Evolutionary conservation across 2,329 filamentous ascomycete species (phyloP).

Genomic region (Calonectria naviculata): DNA sequence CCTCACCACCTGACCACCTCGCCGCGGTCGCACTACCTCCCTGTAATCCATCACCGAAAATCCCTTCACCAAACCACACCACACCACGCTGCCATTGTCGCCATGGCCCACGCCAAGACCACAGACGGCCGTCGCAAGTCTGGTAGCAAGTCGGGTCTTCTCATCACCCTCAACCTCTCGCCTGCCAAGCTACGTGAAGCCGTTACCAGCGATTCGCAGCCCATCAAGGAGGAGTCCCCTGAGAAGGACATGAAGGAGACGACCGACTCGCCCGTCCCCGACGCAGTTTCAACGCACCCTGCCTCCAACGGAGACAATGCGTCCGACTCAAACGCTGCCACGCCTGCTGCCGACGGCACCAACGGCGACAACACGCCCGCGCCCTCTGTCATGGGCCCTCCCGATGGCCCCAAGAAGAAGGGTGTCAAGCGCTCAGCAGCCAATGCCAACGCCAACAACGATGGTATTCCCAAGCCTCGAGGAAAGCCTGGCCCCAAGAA

Average conservation of each 20-base stretch:
- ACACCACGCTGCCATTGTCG: constrained; percentile 19
- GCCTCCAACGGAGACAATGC: constrained; percentile 65
- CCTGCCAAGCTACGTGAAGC: constrained; percentile 63
- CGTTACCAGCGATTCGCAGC: constrained; percentile 51
- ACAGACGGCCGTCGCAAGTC: constrained; percentile 52
- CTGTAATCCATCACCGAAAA: constrained; percentile 18
- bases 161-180: constrained; percentile 66
- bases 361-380: constrained; percentile 61
- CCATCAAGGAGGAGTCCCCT: constrained; percentile 56
- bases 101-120: constrained; percentile 50
- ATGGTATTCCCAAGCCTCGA: constrained; percentile 75
- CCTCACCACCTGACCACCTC: constrained; percentile 23
- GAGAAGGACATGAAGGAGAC: constrained; percentile 48
- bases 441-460: constrained; percentile 70
- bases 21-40: constrained; percentile 20
- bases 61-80: constrained; percentile 1
- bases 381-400: constrained; percentile 69
- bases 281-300: constrained; percentile 47
- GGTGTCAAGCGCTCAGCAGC: constrained; percentile 76
- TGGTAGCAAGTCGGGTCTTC: constrained; percentile 46
- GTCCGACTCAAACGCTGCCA: constrained; percentile 69
- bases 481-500: constrained; percentile 97
- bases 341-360: constrained; percentile 66
- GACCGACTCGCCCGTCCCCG: constrained; percentile 58
- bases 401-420: constrained; percentile 79